Percentiles rank a stretch among this genome's conserved stretches.
Conservation (phyloP, 2,329 filamentous ascomycete species). For the Hypoxylon sp. region DNA sequence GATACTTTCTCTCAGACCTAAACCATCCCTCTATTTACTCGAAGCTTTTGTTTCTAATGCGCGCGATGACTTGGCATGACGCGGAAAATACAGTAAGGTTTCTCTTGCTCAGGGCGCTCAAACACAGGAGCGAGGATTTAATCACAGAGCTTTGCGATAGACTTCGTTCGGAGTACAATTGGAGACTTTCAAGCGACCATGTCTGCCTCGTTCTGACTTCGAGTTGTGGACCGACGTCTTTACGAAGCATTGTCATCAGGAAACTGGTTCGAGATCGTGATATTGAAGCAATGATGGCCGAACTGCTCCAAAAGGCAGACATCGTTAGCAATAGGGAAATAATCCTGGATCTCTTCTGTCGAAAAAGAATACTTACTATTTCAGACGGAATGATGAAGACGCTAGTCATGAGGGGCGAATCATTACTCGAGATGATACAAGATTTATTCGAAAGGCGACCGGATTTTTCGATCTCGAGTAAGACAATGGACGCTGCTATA, state of each 20-base stretch:
- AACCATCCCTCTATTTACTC: background rate
- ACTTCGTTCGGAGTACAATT: background rate
- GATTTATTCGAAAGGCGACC: background rate
- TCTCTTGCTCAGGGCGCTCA: background rate
- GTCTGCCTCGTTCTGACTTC: background rate
- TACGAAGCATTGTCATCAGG: background rate
- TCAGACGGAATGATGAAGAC: background rate
- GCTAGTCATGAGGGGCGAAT: background rate
- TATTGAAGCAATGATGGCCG: constrained; percentile 2
- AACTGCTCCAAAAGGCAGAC: background rate
- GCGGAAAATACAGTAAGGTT: background rate
- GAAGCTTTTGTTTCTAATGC: background rate
- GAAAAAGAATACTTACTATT: background rate
- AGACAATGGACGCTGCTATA: background rate
- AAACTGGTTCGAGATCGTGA: background rate
- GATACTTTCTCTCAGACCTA: too few species aligned
- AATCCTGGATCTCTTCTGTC: background rate
- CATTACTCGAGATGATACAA: background rate
- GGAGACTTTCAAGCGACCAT: background rate
- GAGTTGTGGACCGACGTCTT: background rate
- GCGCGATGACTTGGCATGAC: background rate
- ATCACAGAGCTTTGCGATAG: background rate
- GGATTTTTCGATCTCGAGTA: background rate
- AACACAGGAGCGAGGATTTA: background rate
- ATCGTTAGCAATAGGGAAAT: background rate